Conservation (phyloP, 202 grass and related monocot species). For the Hordeum pubiflorum region DNA sequence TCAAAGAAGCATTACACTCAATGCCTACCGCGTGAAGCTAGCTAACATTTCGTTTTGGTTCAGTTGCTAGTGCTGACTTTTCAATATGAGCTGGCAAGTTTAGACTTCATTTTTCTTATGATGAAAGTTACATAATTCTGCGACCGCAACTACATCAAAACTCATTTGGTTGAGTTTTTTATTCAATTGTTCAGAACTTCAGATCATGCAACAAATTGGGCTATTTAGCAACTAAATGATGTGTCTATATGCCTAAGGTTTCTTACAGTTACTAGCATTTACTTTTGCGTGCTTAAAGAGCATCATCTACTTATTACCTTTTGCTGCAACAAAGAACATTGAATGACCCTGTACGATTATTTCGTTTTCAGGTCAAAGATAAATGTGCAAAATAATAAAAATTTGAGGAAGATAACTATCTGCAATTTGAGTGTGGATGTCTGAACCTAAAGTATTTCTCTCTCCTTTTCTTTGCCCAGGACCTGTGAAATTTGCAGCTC, state of each 20-base stretch:
- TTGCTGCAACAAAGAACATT: background rate
- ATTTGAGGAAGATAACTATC: background rate
- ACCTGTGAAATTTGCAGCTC: constrained; percentile 90
- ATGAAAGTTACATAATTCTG: background rate
- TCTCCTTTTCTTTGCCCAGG: constrained; percentile 28
- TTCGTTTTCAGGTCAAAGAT: background rate
- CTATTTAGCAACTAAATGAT: background rate
- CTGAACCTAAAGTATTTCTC: background rate
- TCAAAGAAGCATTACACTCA: background rate
- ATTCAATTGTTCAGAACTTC: background rate
- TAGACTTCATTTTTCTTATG: background rate
- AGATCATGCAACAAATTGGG: background rate
- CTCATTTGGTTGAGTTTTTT: background rate
- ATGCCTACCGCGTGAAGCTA: background rate
- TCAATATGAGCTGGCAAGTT: background rate
- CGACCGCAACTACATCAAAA: background rate
- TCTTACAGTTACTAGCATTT: background rate
- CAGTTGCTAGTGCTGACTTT: background rate
- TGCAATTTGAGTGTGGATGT: background rate
- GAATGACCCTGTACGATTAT: background rate
- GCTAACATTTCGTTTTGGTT: background rate
- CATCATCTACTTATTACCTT: background rate
- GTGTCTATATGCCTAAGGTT: background rate
- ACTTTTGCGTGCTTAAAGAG: background rate
- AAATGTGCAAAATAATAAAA: no score